Evolutionary conservation across 345 rosid genomes (phyloP), one percentile per base, ranked within the genome.

Genomic region (Carallia brachiata): DNA sequence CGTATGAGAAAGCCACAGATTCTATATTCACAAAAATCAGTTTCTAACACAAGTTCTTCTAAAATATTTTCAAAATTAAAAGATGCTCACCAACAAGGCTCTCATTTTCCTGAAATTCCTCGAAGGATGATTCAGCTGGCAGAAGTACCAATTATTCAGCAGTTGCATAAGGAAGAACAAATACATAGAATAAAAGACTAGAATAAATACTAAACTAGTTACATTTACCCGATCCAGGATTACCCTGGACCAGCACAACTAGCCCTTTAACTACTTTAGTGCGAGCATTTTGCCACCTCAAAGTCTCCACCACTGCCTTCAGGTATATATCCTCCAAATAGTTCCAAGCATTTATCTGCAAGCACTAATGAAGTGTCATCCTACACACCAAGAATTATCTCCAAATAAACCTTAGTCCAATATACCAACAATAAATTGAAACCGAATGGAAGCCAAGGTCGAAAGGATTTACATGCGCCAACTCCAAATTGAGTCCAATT

Each of bases 351-450:
- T 63, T 82, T 76, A 74, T 83, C 87, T 73, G 91, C 89, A 75
- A 90, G 75, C 82, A 77, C 82, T 80, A 89, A 72, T 59, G 96
- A 87, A 83, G 83, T 71, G 85, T 90, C 93, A 86, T 90, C 97
- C 96, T 95, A 85, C 78, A 91, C 78, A 83, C 58, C 64, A 62
- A 79, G 68, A 80, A 75, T 16, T 69, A 75, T 74, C 82, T 74
- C 80, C 77, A 47, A 39, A 72, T 85, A 85, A 82, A 82, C 70
- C 48, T 53, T 57, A 30, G 52, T 19, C 13, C 16, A 39, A 39
- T 4, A 32, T 3, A 56, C 10, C 7, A 70, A 5, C 19, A 66
- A 52, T 15, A 2, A 34, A 30, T 17, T n/a, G 3, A 31, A 17
- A 58, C 60, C 13, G 7, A 4, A 6, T 13, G 17, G 59, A 4